Evolutionary conservation across 805 yeast species (phyloP), one percentile per base, ranked within the genome.

Genomic region (Lachancea sp.): DNA sequence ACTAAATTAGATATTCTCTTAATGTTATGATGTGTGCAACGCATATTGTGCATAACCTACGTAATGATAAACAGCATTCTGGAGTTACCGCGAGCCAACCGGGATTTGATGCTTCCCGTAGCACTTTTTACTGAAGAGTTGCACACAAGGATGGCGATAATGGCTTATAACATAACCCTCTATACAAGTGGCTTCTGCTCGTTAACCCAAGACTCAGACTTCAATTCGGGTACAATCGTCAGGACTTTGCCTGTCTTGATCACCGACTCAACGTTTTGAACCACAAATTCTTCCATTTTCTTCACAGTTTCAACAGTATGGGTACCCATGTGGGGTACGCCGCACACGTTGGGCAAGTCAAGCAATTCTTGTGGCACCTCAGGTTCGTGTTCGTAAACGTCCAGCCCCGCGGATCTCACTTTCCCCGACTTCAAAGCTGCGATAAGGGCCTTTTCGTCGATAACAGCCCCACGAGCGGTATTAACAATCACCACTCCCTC

Each of bases 291-390:
- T 64, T 89, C 96, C 96, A 92, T 85, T 51, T 74, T 73, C 50
- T 69, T 65, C 54, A 83, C 75, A 3, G 95, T 83, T 63, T 87
- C 94, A 38, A 64, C 63, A 4, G 90, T 69, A 57, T 78, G 78
- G 0, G 96, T 85, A 20, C 96, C 97, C 82, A 85, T 78, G 60
- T 88, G 97, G 12, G 97, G 97, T 49, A 84, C 67, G 25, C 84
- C 74, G 9, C 83, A 70, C n/a, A 79, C 85, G 47, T 81, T 80
- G 11, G 84, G 83, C 62, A 81, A 63, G 22, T 67, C 65, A 36
- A 72, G 62, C 47, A 83, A 65, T 45, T 82, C 88, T 55, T 71
- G 63, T 31, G 81, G 72, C n/a, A 77, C 82, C 47, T 75, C 55
- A 8, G 94, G 94, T 61, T 83, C 94, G 47, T 68, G 63, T 58